Evolutionary conservation across 2,329 filamentous ascomycete genomes (phyloP), one percentile per base, ranked within the genome.

Genomic region (Fusarium sp.): DNA sequence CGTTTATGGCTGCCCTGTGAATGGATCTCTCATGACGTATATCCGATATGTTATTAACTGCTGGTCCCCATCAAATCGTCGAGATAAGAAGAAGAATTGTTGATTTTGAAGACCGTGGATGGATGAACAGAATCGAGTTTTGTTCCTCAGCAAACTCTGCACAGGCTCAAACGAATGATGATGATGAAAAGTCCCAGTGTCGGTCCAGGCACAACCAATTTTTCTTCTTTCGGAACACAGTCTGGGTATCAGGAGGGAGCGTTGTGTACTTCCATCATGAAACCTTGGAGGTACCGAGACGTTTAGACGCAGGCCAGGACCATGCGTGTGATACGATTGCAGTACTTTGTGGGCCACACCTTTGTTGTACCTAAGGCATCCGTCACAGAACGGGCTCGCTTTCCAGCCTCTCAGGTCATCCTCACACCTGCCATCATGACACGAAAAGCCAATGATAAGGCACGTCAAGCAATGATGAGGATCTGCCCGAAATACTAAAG

Each of bases 11-110:
- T 57, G 63, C 44, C 62, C 52, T 66, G 62, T 29, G 52, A 60
- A 66, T 66, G 45, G 65, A 44, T 33, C 65, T 55, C 31, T 71
- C 48, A 73, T 69, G 71, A 73, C 71, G 71, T 72, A 70, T 55
- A 60, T 72, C 60, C 51, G 37, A 58, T 63, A 58, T 55, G 27
- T 33, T 60, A 25, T 33, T 31, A 37, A 45, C n/a, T 44, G 25
- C 31, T 52, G 37, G 18, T 37, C 14, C 35, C 31, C 15, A 49
- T 15, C 45, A 38, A 49, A 35, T 44, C 31, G 25, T 51, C n/a
- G 6, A 38, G 23, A 44, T 42, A 25, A 44, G 44, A 33, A 31
- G 38, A 44, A 23, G 18, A 18, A 23, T 41, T 25, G 27, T 10
- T 15, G 3, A 31, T 19, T 42, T 39, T 27, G 14, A 41, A 63